phyloP scores from a whole-genome alignment of 2,329 filamentous ascomycete species.

The Venturia carpophila region DNA sequence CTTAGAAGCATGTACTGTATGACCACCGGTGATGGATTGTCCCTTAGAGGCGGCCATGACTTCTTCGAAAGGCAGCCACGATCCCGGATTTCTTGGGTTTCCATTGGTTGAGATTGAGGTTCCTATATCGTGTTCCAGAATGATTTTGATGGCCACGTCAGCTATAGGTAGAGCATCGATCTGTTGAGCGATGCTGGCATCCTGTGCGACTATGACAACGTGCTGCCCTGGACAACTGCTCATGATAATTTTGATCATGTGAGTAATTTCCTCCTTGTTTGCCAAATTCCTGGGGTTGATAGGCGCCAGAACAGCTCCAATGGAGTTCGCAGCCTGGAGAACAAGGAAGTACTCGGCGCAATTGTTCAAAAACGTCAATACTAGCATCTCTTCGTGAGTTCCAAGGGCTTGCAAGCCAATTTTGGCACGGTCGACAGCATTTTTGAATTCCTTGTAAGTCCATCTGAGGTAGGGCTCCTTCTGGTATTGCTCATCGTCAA shows the following conservation, averaged over 20 bases:
- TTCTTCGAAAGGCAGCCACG: slow-evolving; percentile 2
- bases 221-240: background rate
- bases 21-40: background rate
- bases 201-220: slow-evolving; percentile 2
- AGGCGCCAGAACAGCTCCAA: slow-evolving; percentile 9
- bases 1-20: background rate
- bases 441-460: slow-evolving; percentile 13
- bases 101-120: background rate
- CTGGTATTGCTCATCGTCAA: background rate
- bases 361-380: slow-evolving; percentile 17
- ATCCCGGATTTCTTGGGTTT: background rate
- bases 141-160: slow-evolving; percentile 5
- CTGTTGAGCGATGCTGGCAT: background rate
- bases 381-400: background rate
- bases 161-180: background rate
- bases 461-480: slow-evolving; percentile 13
- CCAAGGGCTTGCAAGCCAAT: background rate
- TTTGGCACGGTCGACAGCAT: slow-evolving; percentile 6
- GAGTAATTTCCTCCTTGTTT: slow-evolving; percentile 15
- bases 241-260: slow-evolving; percentile 15
- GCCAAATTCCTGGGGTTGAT: slow-evolving; percentile 18
- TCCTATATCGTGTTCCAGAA: background rate
- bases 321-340: background rate
- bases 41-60: background rate
- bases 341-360: slow-evolving; percentile 13